Conservation (phyloP, 805 yeast genomes). For the Candida schatavii region DNA sequence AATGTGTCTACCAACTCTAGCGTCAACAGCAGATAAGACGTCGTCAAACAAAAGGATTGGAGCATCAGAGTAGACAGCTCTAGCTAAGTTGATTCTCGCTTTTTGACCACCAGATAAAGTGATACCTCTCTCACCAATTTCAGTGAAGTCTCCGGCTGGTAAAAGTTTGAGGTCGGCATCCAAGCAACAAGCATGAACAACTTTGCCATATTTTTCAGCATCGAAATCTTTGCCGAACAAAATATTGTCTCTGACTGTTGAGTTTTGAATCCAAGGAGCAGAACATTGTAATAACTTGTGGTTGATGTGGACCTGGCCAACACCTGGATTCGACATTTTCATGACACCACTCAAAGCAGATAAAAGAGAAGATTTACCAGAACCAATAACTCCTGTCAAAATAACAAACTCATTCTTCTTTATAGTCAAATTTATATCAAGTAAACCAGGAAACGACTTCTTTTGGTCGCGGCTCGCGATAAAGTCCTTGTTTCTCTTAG, state of each 20-base stretch:
- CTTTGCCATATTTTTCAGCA: slow-evolving; percentile 22
- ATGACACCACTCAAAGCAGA: slow-evolving; percentile 40
- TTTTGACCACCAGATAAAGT: slow-evolving; percentile 46
- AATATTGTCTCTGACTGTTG: slow-evolving; percentile 40
- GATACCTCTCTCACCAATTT: slow-evolving; percentile 45
- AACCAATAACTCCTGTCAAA: slow-evolving; percentile 42
- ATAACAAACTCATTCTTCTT: slow-evolving; percentile 36
- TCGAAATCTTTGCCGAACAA: slow-evolving; percentile 35
- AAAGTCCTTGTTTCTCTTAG: not conserved
- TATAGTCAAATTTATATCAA: slow-evolving; percentile 29
- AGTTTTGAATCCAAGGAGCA: slow-evolving; percentile 43
- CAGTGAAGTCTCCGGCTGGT: slow-evolving; percentile 39
- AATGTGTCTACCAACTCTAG: slow-evolving; percentile 42
- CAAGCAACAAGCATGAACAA: slow-evolving; percentile 38
- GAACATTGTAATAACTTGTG: slow-evolving; percentile 34
- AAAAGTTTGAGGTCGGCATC: slow-evolving; percentile 34
- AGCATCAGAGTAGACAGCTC: slow-evolving; percentile 37
- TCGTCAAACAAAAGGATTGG: slow-evolving; percentile 39
- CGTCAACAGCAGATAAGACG: slow-evolving; percentile 44
- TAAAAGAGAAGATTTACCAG: slow-evolving; percentile 42
- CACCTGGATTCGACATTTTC: slow-evolving; percentile 26
- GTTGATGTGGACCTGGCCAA: slow-evolving; percentile 24
- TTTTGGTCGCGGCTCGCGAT: not conserved
- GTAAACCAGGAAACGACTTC: slow-evolving; percentile 29
- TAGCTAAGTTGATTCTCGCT: slow-evolving; percentile 43